These are phyloP conservation scores for Pythium volutum DNA, from an alignment of 352 stramenopile genomes.

Conservation along the genomic window DNA sequence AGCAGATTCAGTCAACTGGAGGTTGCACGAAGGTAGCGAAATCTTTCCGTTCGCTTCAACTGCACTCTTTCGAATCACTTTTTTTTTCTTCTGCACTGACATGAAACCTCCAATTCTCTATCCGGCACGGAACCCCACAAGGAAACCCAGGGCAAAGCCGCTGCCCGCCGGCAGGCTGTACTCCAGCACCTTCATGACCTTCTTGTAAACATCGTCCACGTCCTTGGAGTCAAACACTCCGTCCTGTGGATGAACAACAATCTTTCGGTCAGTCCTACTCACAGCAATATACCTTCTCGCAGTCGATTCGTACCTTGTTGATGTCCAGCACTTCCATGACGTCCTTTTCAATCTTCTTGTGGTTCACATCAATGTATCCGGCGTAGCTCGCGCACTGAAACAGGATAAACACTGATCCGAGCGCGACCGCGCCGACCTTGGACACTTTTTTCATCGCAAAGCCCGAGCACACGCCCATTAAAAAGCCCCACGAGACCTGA, in stretches of 20 bases:
- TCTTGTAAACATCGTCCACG: conserved; percentile 72
- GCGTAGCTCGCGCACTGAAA: conserved; percentile 88
- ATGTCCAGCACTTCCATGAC: conserved; percentile 69
- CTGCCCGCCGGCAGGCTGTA: conserved; percentile 74
- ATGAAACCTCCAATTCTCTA: conserved; percentile 31
- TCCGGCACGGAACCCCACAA: conserved; percentile 72
- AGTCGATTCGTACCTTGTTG: conserved; percentile 52
- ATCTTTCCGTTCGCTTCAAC: conserved; percentile 21
- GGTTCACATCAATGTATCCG: conserved; percentile 91
- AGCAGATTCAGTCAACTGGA: conserved; percentile 14
- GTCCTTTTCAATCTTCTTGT: conserved; percentile 87
- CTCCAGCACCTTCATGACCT: conserved; percentile 72
- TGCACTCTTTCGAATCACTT: conserved; percentile 13
- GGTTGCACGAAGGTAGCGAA: conserved; percentile 22
- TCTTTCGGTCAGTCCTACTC: background rate
- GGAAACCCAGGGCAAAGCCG: conserved; percentile 70
- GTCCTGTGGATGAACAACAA: conserved; percentile 32
- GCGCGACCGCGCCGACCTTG: conserved; percentile 80
- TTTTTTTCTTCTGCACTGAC: background rate
- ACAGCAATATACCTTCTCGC: background rate
- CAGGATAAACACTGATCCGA: conserved; percentile 84
- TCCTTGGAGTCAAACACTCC: conserved; percentile 73
- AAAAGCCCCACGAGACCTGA: conserved; percentile 88
- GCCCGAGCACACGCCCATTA: conserved; percentile 89
- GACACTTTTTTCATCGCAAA: conserved; percentile 91